Evolutionary conservation across 306 rosid genomes (phyloP).

Genomic region (Acacia confusa): DNA sequence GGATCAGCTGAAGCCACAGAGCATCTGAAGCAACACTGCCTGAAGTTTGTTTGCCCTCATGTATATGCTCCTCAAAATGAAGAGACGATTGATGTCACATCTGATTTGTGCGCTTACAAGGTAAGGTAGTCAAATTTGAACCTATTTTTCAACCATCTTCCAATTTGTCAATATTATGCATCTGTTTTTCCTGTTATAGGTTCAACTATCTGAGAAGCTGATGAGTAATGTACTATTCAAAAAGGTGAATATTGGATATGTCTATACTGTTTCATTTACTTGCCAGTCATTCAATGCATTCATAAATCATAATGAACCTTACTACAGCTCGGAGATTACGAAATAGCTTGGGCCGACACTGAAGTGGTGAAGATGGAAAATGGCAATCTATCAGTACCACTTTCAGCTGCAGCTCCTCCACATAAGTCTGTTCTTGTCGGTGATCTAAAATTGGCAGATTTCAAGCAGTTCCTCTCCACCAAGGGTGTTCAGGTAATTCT

Average conservation of each 20-base stretch:
- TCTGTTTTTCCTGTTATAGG: conserved; percentile 50
- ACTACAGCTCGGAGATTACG: conserved; percentile 84
- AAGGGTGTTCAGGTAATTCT: conserved; percentile 81
- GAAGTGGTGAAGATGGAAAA: conserved; percentile 76
- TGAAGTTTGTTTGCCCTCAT: conserved; percentile 79
- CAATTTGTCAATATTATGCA: conserved; percentile 11
- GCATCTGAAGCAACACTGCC: conserved; percentile 91
- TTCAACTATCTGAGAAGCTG: conserved; percentile 88
- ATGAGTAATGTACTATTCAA: conserved; percentile 89
- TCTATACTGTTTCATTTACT: not conserved
- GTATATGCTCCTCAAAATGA: conserved; percentile 95
- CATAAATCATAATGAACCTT: conserved; percentile 28
- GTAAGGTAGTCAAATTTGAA: conserved; percentile 36
- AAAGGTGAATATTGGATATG: conserved; percentile 56
- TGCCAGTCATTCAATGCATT: conserved; percentile 14
- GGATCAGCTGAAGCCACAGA: conserved; percentile 99
- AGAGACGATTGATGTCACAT: conserved; percentile 92
- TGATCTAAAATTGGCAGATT: conserved; percentile 87
- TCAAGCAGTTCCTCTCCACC: conserved; percentile 90
- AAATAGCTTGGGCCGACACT: conserved; percentile 92
- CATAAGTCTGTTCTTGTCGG: conserved; percentile 94
- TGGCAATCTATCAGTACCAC: conserved; percentile 60
- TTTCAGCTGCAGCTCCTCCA: conserved; percentile 59
- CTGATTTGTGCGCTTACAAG: conserved; percentile 96
- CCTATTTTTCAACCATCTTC: conserved; percentile 13